A percentile compares a stretch with the other conserved stretches of the same genome.
These are phyloP conservation scores for Heterotrichella gracilis DNA, from an alignment of 352 stramenopile species.

Conservation along the genomic window DNA sequence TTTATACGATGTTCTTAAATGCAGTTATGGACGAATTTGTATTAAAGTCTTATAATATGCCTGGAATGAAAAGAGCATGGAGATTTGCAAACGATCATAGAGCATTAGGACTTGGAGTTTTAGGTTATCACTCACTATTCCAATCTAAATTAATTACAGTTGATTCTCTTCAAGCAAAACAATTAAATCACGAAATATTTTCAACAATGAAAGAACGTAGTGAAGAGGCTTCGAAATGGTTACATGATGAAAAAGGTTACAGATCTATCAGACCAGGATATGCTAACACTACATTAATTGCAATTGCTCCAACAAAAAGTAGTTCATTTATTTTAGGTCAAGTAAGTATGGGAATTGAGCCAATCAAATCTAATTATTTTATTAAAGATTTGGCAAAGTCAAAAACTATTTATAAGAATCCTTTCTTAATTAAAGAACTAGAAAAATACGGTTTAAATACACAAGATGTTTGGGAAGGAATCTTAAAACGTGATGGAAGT, in stretches of 20 bases:
- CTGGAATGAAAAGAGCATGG: neutral
- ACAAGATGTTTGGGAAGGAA: neutral
- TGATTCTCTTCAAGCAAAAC: conserved; percentile 6
- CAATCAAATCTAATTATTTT: conserved; percentile 12
- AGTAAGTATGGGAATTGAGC: conserved; percentile 11
- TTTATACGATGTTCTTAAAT: neutral
- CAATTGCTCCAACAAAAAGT: conserved; percentile 8
- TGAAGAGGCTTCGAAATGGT: neutral
- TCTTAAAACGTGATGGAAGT: neutral
- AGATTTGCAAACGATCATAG: conserved; percentile 9
- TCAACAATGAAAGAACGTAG: neutral
- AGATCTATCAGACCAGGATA: too few species aligned
- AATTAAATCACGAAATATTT: conserved; percentile 12
- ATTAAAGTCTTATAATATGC: conserved; percentile 12
- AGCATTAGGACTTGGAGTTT: conserved; percentile 11
- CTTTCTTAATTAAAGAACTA: conserved; percentile 9
- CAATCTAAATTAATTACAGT: conserved; percentile 11
- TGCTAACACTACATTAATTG: conserved; percentile 9
- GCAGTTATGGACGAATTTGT: neutral
- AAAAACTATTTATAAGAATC: neutral
- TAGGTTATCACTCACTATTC: neutral
- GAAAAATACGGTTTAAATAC: neutral
- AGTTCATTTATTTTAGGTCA: conserved; percentile 12
- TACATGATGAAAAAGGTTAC: too few species aligned
- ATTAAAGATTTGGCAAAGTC: conserved; percentile 11